Conservation (phyloP, 768 basidiomycete genomes). For the Cubamyces lactineus region DNA sequence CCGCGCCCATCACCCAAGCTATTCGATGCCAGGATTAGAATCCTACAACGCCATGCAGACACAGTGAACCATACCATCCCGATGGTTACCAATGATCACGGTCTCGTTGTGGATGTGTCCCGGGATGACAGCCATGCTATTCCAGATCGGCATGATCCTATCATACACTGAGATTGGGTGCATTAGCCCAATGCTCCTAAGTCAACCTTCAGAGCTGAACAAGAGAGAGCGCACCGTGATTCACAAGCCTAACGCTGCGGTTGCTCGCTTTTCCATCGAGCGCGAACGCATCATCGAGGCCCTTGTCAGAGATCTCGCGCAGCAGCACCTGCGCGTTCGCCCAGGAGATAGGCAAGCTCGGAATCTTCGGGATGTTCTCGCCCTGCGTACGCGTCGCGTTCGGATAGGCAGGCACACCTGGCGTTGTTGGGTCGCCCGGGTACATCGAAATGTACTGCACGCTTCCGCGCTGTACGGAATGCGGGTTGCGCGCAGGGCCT, state of each 20-base stretch:
- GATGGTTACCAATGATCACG: constrained; percentile 84
- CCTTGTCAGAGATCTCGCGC: constrained; percentile 47
- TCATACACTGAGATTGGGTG: constrained; percentile 55
- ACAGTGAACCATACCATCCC: constrained; percentile 60
- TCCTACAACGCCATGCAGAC: no score
- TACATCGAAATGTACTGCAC: constrained; percentile 67
- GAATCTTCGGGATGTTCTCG: constrained; percentile 70
- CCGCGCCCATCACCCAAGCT: constrained; percentile 77
- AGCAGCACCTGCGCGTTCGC: constrained; percentile 70
- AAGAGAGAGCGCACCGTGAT: constrained; percentile 57
- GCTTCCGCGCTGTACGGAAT: constrained; percentile 83
- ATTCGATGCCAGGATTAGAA: no score
- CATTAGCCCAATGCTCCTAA: not conserved
- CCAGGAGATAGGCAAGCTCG: constrained; percentile 89
- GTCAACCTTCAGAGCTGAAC: constrained; percentile 51
- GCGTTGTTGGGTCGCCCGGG: constrained; percentile 81
- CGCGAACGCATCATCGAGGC: constrained; percentile 42
- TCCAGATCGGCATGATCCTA: constrained; percentile 89
- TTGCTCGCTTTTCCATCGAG: constrained; percentile 54
- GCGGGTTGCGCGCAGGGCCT: constrained; percentile 87
- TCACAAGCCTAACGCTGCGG: constrained; percentile 55
- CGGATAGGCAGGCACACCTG: constrained; percentile 84
- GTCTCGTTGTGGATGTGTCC: constrained; percentile 85
- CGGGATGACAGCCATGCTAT: constrained; percentile 81
- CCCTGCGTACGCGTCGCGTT: constrained; percentile 69